Evolutionary conservation across 805 yeast genomes (phyloP).

Genomic region (Candida pini): DNA sequence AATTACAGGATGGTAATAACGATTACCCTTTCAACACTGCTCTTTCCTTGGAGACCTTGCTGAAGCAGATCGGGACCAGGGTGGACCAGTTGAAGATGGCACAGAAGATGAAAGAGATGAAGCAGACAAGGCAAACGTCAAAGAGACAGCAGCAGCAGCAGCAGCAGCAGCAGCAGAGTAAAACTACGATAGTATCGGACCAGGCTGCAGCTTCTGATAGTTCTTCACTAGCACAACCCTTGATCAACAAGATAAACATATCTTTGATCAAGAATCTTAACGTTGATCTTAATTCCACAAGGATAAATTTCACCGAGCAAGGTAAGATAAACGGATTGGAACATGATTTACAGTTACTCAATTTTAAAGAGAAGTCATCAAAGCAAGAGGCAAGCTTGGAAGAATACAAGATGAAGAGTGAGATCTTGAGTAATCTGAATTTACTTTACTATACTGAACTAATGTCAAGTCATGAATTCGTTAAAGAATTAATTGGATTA

Average conservation of each 20-base stretch:
- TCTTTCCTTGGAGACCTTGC: conserved; percentile 16
- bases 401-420: conserved; percentile 28
- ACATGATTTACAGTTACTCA: conserved; percentile 26
- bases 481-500: conserved; percentile 16
- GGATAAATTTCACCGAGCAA: conserved; percentile 21
- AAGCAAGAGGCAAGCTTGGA: conserved; percentile 5
- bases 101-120: conserved; percentile 11
- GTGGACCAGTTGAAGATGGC: conserved; percentile 16
- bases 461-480: conserved; percentile 22
- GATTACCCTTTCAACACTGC: conserved; percentile 16
- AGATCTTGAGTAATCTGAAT: conserved; percentile 22
- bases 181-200: conserved; percentile 1
- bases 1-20: conserved; percentile 7
- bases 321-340: conserved; percentile 23
- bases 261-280: conserved; percentile 23
- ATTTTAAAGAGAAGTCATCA: conserved; percentile 22
- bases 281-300: conserved; percentile 17
- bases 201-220: conserved; percentile 1
- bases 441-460: conserved; percentile 26
- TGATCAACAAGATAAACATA: conserved; percentile 12
- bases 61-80: conserved; percentile 19
- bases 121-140: no score
- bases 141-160: conserved; percentile 4
- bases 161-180: conserved; percentile 3
- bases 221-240: neutral